Evolutionary conservation across 352 stramenopile species (phyloP), one percentile per base, ranked within the genome.

Genomic region (Aphanomyces euteiches): DNA sequence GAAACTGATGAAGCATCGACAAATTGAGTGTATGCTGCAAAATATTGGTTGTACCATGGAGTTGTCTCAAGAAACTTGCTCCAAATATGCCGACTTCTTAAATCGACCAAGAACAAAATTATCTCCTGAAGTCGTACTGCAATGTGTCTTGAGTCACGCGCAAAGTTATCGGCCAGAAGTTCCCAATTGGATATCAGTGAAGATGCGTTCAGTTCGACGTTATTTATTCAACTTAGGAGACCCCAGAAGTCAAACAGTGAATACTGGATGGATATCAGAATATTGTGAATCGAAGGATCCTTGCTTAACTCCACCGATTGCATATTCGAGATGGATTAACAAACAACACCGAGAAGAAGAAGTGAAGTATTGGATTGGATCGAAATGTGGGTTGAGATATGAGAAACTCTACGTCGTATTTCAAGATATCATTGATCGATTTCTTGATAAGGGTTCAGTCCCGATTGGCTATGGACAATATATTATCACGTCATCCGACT

Each of bases 391-490:
- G 10, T 61, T 59, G 10, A 13, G 13, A 6, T 40, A n/a, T 37
- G 47, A 58, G 15, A 38, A 65, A 12, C 36, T 50, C 15, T 17
- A 21, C 21, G 36, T 28, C 6, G 47, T 70, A 3, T 70, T 70
- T 45, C 12, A 56, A 6, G 47, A 70, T 17, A 41, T 53, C 7
- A 63, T 70, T 15, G 21, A n/a, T n/a, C 21, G 15, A 7, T 61
- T 70, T 39, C 34, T 61, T 43, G 64, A 70, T 17, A 28, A 70
- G n/a, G 64, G 64, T 7, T 47, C 45, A 50, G 19, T 70, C 40
- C 28, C 47, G 10, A 19, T 70, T 21, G 64, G 64, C 2, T 70
- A 63, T 61, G 64, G 47, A 19, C 47, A 70, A n/a, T 70, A 59
- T 34, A 60, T 69, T 19, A 60, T 40, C 7, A 47, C 12, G 17